These are phyloP conservation scores for Beta lomatogona DNA, from an alignment of 179 eudicot species.

Conservation along the genomic window DNA sequence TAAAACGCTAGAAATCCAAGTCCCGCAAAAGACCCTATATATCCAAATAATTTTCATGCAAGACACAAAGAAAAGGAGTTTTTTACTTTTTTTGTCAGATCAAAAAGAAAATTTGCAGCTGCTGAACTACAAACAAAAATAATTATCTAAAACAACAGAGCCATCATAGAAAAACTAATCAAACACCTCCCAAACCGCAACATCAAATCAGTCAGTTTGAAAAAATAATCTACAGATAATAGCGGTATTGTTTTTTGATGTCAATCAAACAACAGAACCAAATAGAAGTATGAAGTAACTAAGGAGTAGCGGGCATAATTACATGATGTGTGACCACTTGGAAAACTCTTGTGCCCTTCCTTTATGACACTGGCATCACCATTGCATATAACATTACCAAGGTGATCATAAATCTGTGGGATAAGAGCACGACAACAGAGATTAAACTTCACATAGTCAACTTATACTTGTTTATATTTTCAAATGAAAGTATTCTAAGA, in stretches of 20 bases:
- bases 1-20: conserved; percentile 57
- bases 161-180: too few relatives aligned
- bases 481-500: too few relatives aligned
- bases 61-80: too few relatives aligned
- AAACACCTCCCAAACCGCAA: too few relatives aligned
- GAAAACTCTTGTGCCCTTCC: conserved; percentile 65
- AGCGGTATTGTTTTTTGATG: not conserved
- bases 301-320: conserved; percentile 13
- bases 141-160: too few relatives aligned
- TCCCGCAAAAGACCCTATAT: conserved; percentile 60
- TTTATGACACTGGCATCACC: conserved; percentile 40
- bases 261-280: not conserved
- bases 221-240: not conserved
- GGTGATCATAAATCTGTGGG: conserved; percentile 42
- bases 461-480: not conserved
- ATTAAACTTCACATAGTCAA: not conserved
- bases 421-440: not conserved
- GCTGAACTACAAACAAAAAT: not conserved
- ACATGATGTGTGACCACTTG: conserved; percentile 65
- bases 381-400: conserved; percentile 51
- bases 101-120: not conserved
- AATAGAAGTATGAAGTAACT: not conserved
- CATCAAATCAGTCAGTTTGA: not conserved
- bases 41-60: too few relatives aligned
- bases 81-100: too few relatives aligned